Base-by-base conservation (phyloP, 148 eudicot species). In the Heliosperma pusillum region DNA sequence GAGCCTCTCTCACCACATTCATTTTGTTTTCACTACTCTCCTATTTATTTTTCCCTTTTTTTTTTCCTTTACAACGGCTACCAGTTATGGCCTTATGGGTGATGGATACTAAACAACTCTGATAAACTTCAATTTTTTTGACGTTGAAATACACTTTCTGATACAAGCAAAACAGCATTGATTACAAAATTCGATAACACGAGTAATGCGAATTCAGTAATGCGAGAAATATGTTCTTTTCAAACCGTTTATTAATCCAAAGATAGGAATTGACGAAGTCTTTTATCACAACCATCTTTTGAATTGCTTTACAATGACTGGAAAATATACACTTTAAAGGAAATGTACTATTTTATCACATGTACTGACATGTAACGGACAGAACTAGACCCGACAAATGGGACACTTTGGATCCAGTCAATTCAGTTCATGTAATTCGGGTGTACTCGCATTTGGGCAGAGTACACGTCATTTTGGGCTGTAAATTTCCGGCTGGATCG, bases 1-100 rank as follows among this genome's bases (percentile, higher is more conserved):
- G 82, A 80, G 78, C 82, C 82, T 80, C 78, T 80, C 82, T 80
- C 82, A 80, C 78, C 82, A 78, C 82, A 75, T 25, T 7, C 0
- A 1, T 27, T 64, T 71, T 71, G 10, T 61, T 5, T 1, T 63
- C 29, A 27, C 13, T 1, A 36, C 42, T 36, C 9, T 36, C 42
- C 42, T 36, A 36, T 36, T 36, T 2, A 36, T 0, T 36, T 36
- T 7, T 10, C 9, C 42, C 0, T 36, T 7, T 4, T 10, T 36
- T 6, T 36, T 7, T 4, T 10, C 7, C 42, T 33, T 33, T 0
- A 3, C 40, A 33, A 33, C 3, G 1, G 30, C 30, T 33, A 36
- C 42, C 42, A 36, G 6, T 36, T 36, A 36, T 36, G 9, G 42
- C 42, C 6, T 36, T 36, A 36, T 36, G 9, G 42, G 9, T 5